Base-by-base conservation (phyloP, 345 rosid species). In the Gossypium mustelinum region DNA sequence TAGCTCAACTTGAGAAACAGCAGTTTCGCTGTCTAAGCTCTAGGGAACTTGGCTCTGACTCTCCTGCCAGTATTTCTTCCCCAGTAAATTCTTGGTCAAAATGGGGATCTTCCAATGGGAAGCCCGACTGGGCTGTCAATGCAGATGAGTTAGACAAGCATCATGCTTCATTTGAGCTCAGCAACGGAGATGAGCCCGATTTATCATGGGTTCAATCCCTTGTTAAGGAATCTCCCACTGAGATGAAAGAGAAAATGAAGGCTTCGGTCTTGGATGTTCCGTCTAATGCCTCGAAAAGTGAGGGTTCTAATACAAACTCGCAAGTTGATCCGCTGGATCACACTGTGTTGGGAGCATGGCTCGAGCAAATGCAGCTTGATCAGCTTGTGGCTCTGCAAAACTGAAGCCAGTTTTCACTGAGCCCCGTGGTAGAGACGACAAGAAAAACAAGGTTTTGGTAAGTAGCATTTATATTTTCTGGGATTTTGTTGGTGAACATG, bases 41-140 rank as follows among this genome's bases (percentile, higher is more conserved):
- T 17, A 80, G 92, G 27, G 93, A 92, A 59, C 84, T 89, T 0
- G 85, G 97, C 22, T 79, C 92, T 74, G 85, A 70, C 82, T 73
- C 89, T 43, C 62, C 81, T 9, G 82, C 63, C 2, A 18, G 80
- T 57, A 84, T 81, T 64, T 90, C 92, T 72, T 90, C 91, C 68
- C 93, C 96, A 0, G 87, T 87, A 24, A 89, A 84, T 66, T 82
- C 88, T 20, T 88, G 81, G 92, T 85, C 98, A 0, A 86, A 90
- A 71, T 93, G 97, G 97, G 99, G 97, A 51, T 85, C 97, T 50
- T 84, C 97, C 27, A 83, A 86, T 24, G 99, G 94, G 70, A 88
- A 86, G 86, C 84, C 89, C 4, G 90, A 89, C 69, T 91, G 92
- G 90, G 84, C 86, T 20, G 87, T 86, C n/a, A 84, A 84, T 59